Percentiles rank a stretch among this genome's conserved stretches.
Conservation (phyloP, 257 asterid species). For the Primulina huaijiensis region DNA sequence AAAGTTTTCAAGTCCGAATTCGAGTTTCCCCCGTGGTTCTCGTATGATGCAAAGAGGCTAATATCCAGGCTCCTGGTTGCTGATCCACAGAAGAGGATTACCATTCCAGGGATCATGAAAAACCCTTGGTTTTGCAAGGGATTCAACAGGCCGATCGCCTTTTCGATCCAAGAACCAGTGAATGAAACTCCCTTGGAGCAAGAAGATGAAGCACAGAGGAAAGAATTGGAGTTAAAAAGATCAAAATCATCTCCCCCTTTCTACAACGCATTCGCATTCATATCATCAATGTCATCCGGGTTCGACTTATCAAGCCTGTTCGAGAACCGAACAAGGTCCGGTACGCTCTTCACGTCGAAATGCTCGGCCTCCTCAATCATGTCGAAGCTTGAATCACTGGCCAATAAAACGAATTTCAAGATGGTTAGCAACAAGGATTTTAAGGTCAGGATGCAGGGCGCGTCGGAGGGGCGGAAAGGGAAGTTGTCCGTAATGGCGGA, state of each 20-base stretch:
- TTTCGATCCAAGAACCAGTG: conserved; percentile 31
- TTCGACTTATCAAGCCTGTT: conserved; percentile 66
- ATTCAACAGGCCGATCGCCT: conserved; percentile 33
- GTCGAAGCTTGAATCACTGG: conserved; percentile 53
- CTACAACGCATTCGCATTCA: conserved; percentile 73
- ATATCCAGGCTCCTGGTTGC: conserved; percentile 59
- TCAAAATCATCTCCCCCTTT: conserved; percentile 60
- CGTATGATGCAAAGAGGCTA: conserved; percentile 48
- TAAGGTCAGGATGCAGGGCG: conserved; percentile 63
- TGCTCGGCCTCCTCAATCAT: conserved; percentile 49
- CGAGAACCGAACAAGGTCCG: conserved; percentile 42
- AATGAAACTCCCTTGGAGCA: conserved; percentile 22
- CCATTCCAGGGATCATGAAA: conserved; percentile 47
- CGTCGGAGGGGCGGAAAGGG: conserved; percentile 69
- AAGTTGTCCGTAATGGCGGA: conserved; percentile 58
- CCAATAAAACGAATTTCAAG: conserved; percentile 51
- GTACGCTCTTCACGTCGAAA: conserved; percentile 63
- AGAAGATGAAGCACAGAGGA: conserved; percentile 15
- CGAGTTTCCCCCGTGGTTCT: conserved; percentile 70
- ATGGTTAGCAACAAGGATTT: conserved; percentile 46
- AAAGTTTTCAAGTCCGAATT: conserved; percentile 69
- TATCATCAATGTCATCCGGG: conserved; percentile 86
- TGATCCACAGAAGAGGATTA: conserved; percentile 56
- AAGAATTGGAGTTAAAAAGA: conserved; percentile 29
- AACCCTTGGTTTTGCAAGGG: conserved; percentile 62